Conservation (phyloP, 176 grass and related monocot genomes). For the Oryza glaberrima region DNA sequence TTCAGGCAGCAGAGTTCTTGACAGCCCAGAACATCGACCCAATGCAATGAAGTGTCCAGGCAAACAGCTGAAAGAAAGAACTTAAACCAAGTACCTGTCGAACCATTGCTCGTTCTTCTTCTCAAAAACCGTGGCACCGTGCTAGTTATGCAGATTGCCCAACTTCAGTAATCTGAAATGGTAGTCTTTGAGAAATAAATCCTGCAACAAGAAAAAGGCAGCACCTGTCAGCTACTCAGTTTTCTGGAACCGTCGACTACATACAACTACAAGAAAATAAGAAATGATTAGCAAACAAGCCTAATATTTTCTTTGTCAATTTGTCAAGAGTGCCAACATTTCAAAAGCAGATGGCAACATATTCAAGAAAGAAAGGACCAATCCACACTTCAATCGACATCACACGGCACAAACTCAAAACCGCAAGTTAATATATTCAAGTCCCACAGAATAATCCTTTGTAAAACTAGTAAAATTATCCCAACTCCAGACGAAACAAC, state of each 20-base stretch:
- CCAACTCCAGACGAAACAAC: no score
- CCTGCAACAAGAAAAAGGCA: not conserved
- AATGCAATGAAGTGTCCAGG: not conserved
- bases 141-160: not conserved
- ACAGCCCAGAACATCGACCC: not conserved
- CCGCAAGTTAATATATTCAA: no score
- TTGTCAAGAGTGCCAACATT: no score
- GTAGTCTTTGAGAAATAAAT: not conserved
- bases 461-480: no score
- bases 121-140: not conserved
- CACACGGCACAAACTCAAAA: not conserved
- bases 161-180: constrained; percentile 1
- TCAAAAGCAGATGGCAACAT: no score
- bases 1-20: no score
- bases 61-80: not conserved
- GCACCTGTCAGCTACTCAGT: not conserved
- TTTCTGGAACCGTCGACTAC: not conserved
- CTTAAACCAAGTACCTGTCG: constrained; percentile 32
- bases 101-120: not conserved
- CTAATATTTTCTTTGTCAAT: not conserved
- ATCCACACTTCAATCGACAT: not conserved
- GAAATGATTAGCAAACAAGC: not conserved
- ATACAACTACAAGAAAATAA: not conserved
- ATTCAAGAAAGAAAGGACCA: no score
- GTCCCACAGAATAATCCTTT: no score